Percentiles rank a stretch among this genome's conserved stretches.
Evolutionary conservation across 106 monocot species (phyloP).

Genomic region (Allium sativum): DNA sequence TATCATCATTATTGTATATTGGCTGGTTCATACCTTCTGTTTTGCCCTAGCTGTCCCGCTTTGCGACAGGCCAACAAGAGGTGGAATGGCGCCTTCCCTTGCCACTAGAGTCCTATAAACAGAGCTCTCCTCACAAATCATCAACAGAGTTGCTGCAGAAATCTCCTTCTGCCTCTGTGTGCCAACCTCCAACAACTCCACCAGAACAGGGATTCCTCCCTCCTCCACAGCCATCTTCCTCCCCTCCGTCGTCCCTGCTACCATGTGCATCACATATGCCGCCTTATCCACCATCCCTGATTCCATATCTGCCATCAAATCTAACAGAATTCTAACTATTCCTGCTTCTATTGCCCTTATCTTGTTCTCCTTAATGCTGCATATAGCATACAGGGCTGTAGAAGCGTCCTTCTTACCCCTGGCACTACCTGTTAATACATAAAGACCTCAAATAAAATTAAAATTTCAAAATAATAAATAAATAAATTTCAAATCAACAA

Average conservation of each 20-base stretch:
- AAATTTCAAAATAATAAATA: too few relatives aligned
- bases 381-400: constrained; percentile 65
- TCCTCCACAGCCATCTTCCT: constrained; percentile 38
- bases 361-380: constrained; percentile 48
- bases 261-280: constrained; percentile 39
- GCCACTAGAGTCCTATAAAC: constrained; percentile 12
- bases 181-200: constrained; percentile 46
- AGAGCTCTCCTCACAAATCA: constrained; percentile 27
- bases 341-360: constrained; percentile 55
- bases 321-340: constrained; percentile 46
- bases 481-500: too few relatives aligned
- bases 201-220: constrained; percentile 42
- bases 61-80: constrained; percentile 40
- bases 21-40: constrained; percentile 18
- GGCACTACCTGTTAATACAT: too few relatives aligned
- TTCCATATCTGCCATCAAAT: constrained; percentile 70
- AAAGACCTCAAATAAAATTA: too few relatives aligned
- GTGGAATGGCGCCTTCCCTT: constrained; percentile 37
- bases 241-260: constrained; percentile 22
- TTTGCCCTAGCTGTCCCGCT: constrained; percentile 21
- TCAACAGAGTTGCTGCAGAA: constrained; percentile 16
- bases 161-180: constrained; percentile 35
- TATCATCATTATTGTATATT: not conserved
- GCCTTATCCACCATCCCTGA: constrained; percentile 84
- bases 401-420: constrained; percentile 80